Percentiles rank a stretch among this genome's conserved stretches.
Conservation (phyloP, 1,139 yeast genomes). For the Lodderomyces elongisporus region DNA sequence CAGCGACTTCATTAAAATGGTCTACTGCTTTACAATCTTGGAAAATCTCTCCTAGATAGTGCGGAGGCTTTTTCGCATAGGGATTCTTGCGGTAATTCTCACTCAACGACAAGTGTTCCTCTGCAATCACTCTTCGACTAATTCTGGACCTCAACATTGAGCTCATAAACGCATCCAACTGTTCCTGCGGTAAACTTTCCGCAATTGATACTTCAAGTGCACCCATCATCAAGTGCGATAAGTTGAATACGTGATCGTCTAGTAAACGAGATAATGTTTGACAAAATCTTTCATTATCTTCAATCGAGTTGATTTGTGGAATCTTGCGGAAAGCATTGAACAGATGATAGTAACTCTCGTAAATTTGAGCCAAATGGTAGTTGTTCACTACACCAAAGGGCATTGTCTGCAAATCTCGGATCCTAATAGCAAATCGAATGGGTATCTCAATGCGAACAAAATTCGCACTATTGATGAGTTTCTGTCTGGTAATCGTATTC, state of each 20-base stretch:
- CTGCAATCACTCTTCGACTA: conserved; percentile 83
- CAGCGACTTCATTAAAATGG: conserved; percentile 52
- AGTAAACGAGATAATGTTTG: conserved; percentile 55
- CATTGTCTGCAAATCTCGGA: conserved; percentile 70
- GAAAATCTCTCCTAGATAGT: conserved; percentile 83
- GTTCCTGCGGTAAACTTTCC: conserved; percentile 53
- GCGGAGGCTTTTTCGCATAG: conserved; percentile 49
- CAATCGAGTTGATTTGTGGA: conserved; percentile 58
- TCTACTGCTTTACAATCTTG: conserved; percentile 73
- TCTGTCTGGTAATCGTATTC: conserved; percentile 69
- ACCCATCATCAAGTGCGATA: conserved; percentile 91
- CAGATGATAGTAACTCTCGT: conserved; percentile 82
- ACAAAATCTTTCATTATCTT: conserved; percentile 74
- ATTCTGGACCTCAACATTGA: conserved; percentile 78
- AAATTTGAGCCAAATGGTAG: conserved; percentile 78
- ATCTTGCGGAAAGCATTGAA: conserved; percentile 79
- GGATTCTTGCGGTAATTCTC: conserved; percentile 49
- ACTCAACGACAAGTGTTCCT: conserved; percentile 80
- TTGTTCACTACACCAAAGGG: conserved; percentile 85
- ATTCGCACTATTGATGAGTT: conserved; percentile 75
- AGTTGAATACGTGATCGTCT: conserved; percentile 71
- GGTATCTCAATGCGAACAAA: conserved; percentile 85
- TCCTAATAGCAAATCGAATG: conserved; percentile 73
- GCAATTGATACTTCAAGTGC: conserved; percentile 75
- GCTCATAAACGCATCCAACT: conserved; percentile 70